A percentile compares a stretch with the other conserved stretches of the same genome.
Evolutionary conservation across 495 filamentous ascomycete genomes (phyloP).

Genomic region (Penicillium salamii): DNA sequence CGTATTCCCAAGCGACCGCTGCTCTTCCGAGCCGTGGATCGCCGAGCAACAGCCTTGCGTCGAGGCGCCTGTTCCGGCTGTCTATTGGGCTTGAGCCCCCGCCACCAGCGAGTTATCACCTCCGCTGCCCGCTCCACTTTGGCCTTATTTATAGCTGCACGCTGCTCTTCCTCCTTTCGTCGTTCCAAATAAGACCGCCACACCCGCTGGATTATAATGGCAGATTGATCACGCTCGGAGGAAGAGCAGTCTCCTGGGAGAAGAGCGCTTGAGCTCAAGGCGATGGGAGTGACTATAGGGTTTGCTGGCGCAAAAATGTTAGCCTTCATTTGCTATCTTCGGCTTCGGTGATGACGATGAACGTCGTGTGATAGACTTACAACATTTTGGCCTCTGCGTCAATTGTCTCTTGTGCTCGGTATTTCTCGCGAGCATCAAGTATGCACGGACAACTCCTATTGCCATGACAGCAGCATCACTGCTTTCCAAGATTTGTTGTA

Average conservation of each 20-base stretch:
- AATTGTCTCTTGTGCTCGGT: background rate
- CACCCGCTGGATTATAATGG: background rate
- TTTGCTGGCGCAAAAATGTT: background rate
- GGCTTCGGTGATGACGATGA: background rate
- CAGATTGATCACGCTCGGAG: background rate
- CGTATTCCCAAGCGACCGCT: background rate
- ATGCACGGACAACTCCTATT: background rate
- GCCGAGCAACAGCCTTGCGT: background rate
- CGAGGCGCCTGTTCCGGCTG: background rate
- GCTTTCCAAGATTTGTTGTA: background rate
- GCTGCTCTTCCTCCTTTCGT: background rate
- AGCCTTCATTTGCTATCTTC: background rate
- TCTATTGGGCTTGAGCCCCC: background rate
- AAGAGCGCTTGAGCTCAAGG: background rate
- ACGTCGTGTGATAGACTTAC: background rate
- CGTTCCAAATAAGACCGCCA: background rate
- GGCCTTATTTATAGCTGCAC: background rate
- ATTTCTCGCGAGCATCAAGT: background rate
- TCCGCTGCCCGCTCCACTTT: background rate
- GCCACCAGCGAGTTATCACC: slow-evolving; percentile 5
- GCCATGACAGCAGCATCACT: background rate
- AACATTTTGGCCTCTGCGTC: background rate
- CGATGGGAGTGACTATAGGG: background rate
- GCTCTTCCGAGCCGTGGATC: background rate
- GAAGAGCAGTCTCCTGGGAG: background rate